A percentile compares a stretch with the other conserved stretches of the same genome.
Conservation (phyloP, 2,329 filamentous ascomycete genomes). For the Elsinoe ampelina region DNA sequence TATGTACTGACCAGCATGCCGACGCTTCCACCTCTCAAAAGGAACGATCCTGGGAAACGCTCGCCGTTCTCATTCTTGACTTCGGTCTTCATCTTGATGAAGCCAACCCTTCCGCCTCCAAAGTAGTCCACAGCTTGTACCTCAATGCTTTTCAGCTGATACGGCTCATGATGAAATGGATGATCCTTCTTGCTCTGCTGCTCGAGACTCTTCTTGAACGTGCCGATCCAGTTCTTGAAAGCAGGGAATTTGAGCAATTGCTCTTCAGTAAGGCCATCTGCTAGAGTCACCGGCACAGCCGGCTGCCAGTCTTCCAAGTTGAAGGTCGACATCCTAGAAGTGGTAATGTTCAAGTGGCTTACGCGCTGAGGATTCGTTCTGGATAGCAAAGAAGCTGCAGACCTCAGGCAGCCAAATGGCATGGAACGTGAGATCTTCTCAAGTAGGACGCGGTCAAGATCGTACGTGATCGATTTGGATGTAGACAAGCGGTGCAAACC, state of each 20-base stretch:
- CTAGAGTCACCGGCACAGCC: constrained; percentile 34
- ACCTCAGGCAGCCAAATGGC: no score
- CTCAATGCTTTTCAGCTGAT: constrained; percentile 42
- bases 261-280: constrained; percentile 34
- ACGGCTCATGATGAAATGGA: constrained; percentile 44
- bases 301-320: constrained; percentile 29
- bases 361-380: no score
- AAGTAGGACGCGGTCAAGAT: not conserved
- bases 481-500: not conserved
- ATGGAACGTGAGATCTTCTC: no score
- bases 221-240: constrained; percentile 46
- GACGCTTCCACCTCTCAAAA: constrained; percentile 50
- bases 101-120: constrained; percentile 40
- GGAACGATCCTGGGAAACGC: constrained; percentile 47
- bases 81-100: constrained; percentile 46
- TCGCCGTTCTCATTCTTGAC: constrained; percentile 45
- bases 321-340: constrained; percentile 33
- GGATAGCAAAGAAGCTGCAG: no score
- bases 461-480: not conserved
- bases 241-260: constrained; percentile 43
- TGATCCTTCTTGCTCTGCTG: constrained; percentile 39
- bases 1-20: constrained; percentile 41
- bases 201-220: constrained; percentile 39
- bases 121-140: constrained; percentile 49
- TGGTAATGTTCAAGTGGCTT: not conserved